Evolutionary conservation across 2,329 filamentous ascomycete species (phyloP), one percentile per base, ranked within the genome.

Genomic region (Rhinocladiella mackenziei): DNA sequence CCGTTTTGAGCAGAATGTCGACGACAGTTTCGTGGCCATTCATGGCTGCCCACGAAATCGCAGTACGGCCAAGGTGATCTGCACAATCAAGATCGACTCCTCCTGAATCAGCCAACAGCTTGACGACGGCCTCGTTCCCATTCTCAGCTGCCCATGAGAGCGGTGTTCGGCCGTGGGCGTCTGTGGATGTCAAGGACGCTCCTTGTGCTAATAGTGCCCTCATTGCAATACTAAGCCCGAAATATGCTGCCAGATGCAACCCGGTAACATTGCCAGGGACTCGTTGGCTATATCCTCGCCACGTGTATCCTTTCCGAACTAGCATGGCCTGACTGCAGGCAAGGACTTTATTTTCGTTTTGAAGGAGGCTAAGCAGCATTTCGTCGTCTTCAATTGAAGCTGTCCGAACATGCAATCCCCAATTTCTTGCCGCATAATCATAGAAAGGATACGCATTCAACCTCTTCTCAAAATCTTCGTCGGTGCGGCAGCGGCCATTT

Each of bases 11-110:
- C 39, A 48, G 39, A n/a, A 49, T 28, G 2, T 48, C 19, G 6
- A 48, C 38, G 2, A 50, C 35, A n/a, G 39, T 41, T 23, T 48
- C 40, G 20, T 38, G 29, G 5, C 44, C 44, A 17, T 37, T 25
- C 8, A 6, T 11, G 9, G 39, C 30, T 10, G 39, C 44, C 32
- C 26, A 43, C 3, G 15, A 25, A 13, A 43, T 23, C 11, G 39
- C 10, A 8, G 33, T 48, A 22, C 30, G 32, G 17, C 31, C 30
- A 30, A 32, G 10, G 30, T 32, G 7, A 14, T 32, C 30, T 32
- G 8, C 10, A 6, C 7, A 6, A 7, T 8, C 15, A 17, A 32
- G 10, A 32, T 37, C 18, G 20, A 22, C 33, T 11, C 3, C 22
- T 11, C 19, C 19, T 19, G 9, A n/a, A 2, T 38, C 34, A 11